Base-by-base conservation (phyloP, 192 early-diverging fungal genomes). In the Backusella mclennaniae region DNA sequence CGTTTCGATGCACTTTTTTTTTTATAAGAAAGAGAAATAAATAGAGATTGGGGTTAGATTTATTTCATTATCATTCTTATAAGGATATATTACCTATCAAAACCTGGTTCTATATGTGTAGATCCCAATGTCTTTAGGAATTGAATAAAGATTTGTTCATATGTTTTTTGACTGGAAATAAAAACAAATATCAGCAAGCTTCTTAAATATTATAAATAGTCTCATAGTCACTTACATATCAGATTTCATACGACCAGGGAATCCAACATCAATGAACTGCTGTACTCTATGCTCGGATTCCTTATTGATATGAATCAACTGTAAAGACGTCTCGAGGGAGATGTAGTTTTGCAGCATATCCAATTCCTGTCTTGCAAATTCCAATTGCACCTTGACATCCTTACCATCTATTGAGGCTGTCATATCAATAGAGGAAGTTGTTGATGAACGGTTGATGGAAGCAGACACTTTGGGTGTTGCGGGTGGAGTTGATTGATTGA, bases 281-380 rank as follows among this genome's bases (percentile, higher is more conserved):
- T 88, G 83, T 67, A 93, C 75, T 23, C 93, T 86, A 33, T 78
- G 82, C 38, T 91, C 75, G 1, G 93, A 83, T 52, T 96, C 95
- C 73, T 97, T 95, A 81, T 98, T 96, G 26, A 90, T 76, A 81
- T 97, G 92, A 75, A 98, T 92, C 87, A 99, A 84, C 73, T 94
- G 91, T 52, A 99, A 79, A 23, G 91, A 93, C 78, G 95, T 79
- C 75, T 97, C 96, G 49, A 99, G 73, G 49, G 90, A 92, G 12
- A 96, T 77, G 38, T 93, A 78, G 23, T 88, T 84, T 69, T 90
- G 90, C 52, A 95, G 71, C 70, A 83, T 76, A 38, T 90, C 87
- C 19, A 85, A 70, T 73, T 85, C 77, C 38, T 79, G 77, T 46
- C 84, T 82, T 39, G 88, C 88, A 71, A 87, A 83, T 67, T 92